phyloP scores from a whole-genome alignment of 2,329 filamentous ascomycete species.

The Metarhizium anisopliae region DNA sequence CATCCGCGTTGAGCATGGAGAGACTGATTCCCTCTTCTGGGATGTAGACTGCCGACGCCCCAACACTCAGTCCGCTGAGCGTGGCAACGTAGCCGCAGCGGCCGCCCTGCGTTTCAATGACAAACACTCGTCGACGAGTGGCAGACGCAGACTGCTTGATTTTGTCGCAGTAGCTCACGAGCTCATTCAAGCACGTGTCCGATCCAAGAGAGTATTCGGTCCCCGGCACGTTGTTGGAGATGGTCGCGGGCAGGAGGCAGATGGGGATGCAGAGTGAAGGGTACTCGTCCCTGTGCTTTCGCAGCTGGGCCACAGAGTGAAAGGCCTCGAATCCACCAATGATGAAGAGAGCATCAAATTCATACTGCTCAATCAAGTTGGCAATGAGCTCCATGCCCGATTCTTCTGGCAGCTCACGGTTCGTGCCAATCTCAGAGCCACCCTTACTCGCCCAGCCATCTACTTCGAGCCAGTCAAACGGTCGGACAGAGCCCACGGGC shows the following conservation, averaged over 20 bases:
- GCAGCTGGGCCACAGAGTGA: slow-evolving; percentile 80
- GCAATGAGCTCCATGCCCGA: slow-evolving; percentile 76
- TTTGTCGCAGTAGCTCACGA: slow-evolving; percentile 92
- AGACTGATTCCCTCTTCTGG: slow-evolving; percentile 93
- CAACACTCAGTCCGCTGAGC: slow-evolving; percentile 81
- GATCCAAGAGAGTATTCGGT: slow-evolving; percentile 96
- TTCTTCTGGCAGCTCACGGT: slow-evolving; percentile 82
- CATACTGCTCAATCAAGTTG: slow-evolving; percentile 73
- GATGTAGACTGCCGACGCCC: slow-evolving; percentile 88
- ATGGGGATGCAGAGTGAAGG: slow-evolving; percentile 88
- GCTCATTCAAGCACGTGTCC: slow-evolving; percentile 91
- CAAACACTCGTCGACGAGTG: slow-evolving; percentile 86
- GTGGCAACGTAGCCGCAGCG: slow-evolving; percentile 91
- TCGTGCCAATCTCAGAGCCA: slow-evolving; percentile 95
- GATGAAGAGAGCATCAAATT: slow-evolving; percentile 85
- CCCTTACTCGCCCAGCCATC: slow-evolving; percentile 94
- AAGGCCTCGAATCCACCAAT: slow-evolving; percentile 96
- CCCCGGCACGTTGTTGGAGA: slow-evolving; percentile 96
- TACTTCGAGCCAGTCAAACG: slow-evolving; percentile 87
- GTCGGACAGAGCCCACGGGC: slow-evolving; percentile 72
- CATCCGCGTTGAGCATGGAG: slow-evolving; percentile 85
- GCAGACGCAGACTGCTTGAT: slow-evolving; percentile 96
- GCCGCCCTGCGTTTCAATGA: slow-evolving; percentile 95
- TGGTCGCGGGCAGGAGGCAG: slow-evolving; percentile 85
- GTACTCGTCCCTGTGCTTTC: slow-evolving; percentile 69